A percentile compares a stretch with the other conserved stretches of the same genome.
These are phyloP conservation scores for Claviceps sp. DNA, from an alignment of 2,329 filamentous ascomycete genomes.

Conservation along the genomic window DNA sequence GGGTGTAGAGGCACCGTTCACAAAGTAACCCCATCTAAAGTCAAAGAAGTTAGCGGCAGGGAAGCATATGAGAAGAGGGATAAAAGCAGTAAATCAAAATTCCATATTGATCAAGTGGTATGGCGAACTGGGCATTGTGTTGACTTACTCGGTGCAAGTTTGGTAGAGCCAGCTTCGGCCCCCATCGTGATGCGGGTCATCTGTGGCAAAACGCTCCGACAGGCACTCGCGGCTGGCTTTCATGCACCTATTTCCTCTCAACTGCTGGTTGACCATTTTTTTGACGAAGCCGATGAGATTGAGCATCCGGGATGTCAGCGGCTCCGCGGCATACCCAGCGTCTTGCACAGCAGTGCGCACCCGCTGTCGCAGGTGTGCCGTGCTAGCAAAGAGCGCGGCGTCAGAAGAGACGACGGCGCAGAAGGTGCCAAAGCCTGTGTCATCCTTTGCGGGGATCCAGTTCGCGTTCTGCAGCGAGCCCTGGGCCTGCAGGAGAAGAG, in stretches of 20 bases:
- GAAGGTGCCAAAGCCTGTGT: conserved; percentile 29
- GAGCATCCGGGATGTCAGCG: conserved; percentile 29
- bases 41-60: neutral
- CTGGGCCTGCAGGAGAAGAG: conserved; percentile 27
- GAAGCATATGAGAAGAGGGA: too few species aligned
- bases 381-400: conserved; percentile 27
- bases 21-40: conserved; percentile 61
- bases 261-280: conserved; percentile 15
- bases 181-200: conserved; percentile 8
- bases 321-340: conserved; percentile 26
- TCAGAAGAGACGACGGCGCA: conserved; percentile 32
- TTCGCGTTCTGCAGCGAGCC: conserved; percentile 32
- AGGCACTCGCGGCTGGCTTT: conserved; percentile 17
- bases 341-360: conserved; percentile 26
- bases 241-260: conserved; percentile 1
- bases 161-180: conserved; percentile 37
- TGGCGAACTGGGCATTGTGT: neutral
- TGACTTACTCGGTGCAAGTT: conserved; percentile 37
- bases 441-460: conserved; percentile 37
- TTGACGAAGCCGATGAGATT: conserved; percentile 37
- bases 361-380: conserved; percentile 19
- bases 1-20: conserved; percentile 59
- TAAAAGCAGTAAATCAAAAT: too few species aligned
- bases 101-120: too few species aligned
- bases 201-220: conserved; percentile 12